Conservation (phyloP, 257 asterid genomes). For the Capsicum chinense region DNA sequence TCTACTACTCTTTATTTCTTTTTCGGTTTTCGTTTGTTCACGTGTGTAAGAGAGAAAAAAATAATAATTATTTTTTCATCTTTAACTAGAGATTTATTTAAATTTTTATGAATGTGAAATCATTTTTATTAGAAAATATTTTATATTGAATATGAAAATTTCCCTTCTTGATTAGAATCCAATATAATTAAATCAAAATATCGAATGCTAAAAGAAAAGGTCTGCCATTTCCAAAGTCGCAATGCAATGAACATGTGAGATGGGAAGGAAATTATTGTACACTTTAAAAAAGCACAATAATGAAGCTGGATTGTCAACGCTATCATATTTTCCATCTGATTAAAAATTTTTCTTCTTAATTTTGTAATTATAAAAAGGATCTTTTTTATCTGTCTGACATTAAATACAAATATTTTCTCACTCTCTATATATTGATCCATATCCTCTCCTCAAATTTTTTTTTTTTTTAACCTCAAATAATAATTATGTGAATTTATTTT, state of each 20-base stretch:
- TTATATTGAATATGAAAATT: background rate
- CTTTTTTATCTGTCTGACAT: background rate
- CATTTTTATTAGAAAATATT: background rate
- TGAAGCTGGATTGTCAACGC: constrained; percentile 7
- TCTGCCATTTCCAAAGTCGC: background rate
- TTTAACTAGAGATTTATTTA: too few species aligned
- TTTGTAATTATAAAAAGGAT: background rate
- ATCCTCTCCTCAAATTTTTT: too few species aligned
- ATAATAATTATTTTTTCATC: too few species aligned
- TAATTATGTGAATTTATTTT: background rate
- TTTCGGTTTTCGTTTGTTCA: background rate
- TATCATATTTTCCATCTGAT: background rate
- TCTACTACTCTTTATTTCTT: background rate
- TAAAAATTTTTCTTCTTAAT: background rate
- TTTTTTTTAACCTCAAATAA: too few species aligned
- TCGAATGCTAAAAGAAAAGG: background rate
- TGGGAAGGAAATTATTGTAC: background rate
- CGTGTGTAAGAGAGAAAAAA: background rate
- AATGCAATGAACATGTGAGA: constrained; percentile 21
- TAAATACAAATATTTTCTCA: background rate
- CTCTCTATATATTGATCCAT: background rate
- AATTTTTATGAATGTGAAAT: too few species aligned
- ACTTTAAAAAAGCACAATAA: background rate
- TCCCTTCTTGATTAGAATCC: background rate
- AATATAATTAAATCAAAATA: background rate